A percentile compares a stretch with the other conserved stretches of the same genome.
Conservation (phyloP, 1,284 basidiomycete species). For the Omphalotus olearius region DNA sequence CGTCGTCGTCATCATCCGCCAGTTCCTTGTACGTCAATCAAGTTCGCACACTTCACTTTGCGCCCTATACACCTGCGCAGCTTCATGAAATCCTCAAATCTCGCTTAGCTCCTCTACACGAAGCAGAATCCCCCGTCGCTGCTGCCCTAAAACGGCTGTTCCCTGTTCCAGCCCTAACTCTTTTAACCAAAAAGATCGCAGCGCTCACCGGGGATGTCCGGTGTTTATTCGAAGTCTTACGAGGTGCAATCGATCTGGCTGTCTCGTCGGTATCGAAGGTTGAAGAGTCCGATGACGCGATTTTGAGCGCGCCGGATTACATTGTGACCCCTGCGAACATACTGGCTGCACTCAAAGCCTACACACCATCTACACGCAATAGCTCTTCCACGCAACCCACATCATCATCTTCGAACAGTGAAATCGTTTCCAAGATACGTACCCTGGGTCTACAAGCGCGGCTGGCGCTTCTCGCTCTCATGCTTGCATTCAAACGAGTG, state of each 20-base stretch:
- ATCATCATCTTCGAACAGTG: conserved; percentile 43
- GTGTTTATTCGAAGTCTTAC: conserved; percentile 69
- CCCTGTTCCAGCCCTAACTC: conserved; percentile 53
- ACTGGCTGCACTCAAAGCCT: conserved; percentile 64
- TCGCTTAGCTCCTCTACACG: conserved; percentile 43
- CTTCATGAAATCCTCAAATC: conserved; percentile 61
- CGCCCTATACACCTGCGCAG: conserved; percentile 67
- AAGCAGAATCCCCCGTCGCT: conserved; percentile 24
- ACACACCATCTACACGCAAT: conserved; percentile 42
- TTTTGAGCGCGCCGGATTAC: conserved; percentile 36
- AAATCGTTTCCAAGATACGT: conserved; percentile 59
- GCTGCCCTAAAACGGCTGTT: conserved; percentile 49
- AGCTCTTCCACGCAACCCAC: conserved; percentile 18
- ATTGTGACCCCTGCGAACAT: conserved; percentile 60
- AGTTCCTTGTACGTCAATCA: conserved; percentile 31
- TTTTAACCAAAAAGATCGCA: conserved; percentile 75
- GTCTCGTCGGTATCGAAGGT: conserved; percentile 20
- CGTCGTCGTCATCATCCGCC: conserved; percentile 40
- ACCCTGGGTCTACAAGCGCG: conserved; percentile 70
- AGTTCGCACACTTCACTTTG: conserved; percentile 68
- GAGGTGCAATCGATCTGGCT: conserved; percentile 71
- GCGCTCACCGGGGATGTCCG: conserved; percentile 76
- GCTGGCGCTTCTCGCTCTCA: conserved; percentile 56
- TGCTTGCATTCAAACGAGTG: conserved; percentile 60
- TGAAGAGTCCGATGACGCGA: conserved; percentile 25